Evolutionary conservation across 2,329 filamentous ascomycete genomes (phyloP), one percentile per base, ranked within the genome.

Genomic region (Colletotrichum graminicola): DNA sequence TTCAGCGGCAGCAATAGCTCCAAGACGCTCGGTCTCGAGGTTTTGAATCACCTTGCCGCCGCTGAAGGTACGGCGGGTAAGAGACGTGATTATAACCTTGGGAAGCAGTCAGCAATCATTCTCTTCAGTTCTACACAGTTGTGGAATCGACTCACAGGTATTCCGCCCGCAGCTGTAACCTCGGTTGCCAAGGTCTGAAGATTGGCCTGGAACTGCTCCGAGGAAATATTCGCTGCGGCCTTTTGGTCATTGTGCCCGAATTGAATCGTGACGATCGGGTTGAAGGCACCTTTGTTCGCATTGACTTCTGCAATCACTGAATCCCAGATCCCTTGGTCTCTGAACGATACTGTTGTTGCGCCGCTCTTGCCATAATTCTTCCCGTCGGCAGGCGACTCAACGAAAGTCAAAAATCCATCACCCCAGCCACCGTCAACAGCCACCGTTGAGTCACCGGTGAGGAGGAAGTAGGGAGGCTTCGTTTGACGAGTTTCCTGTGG

Each of bases 191-290:
- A 85, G 0, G 74, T 78, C 39, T 84, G 81, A 0, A 91, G 81
- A 55, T 90, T 90, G 1, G 77, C 77, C 65, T 85, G 82, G 78
- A 86, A 91, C 69, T 85, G 76, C 0, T 81, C 78, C 5, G 87
- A 76, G 0, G 82, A 80, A 55, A 91, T 81, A 56, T 82, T 82
- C 1, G 81, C 82, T 0, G 78, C 80, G 0, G 81, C 68, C 74
- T 90, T 90, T 75, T 86, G 89, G 76, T 91, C 89, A 71, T 91
- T 91, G 77, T 91, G 89, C 7, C 89, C 89, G 71, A 91, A 91
- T 82, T 90, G 75, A 2, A 75, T 76, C 2, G 79, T 80, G 14
- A 80, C 77, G 26, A 72, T 61, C 16, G 69, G 69, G 54, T 60
- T 56, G 62, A 78, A 76, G 8, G 77, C 76, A 0, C 74, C 74